Evolutionary conservation across 768 basidiomycete species (phyloP).

Genomic region (Amanita rubescens): DNA sequence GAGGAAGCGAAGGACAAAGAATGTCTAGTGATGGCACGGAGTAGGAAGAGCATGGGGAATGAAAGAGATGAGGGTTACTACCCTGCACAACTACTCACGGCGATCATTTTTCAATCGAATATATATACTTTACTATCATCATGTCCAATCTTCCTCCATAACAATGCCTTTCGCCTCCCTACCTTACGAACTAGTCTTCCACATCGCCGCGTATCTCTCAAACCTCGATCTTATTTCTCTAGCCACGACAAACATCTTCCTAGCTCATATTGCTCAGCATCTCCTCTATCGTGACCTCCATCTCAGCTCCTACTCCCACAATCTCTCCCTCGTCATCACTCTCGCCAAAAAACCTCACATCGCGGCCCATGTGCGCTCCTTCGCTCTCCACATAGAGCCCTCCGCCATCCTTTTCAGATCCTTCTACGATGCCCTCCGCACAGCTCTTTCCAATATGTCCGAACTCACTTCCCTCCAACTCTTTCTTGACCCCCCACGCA

Average conservation of each 20-base stretch:
- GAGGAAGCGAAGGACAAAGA: conserved; percentile 8
- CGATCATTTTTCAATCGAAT: conserved; percentile 23
- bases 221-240: conserved; percentile 40
- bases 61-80: conserved; percentile 10
- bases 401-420: conserved; percentile 31
- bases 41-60: conserved; percentile 10
- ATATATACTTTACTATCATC: conserved; percentile 14
- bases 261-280: conserved; percentile 48
- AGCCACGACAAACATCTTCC: conserved; percentile 31
- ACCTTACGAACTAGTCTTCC: conserved; percentile 58
- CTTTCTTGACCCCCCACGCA: conserved; percentile 41
- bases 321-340: conserved; percentile 43
- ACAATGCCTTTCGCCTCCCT: conserved; percentile 41
- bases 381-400: conserved; percentile 47
- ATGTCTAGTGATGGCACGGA: conserved; percentile 7
- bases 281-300: conserved; percentile 55
- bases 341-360: conserved; percentile 51
- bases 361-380: conserved; percentile 54
- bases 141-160: conserved; percentile 14
- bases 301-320: conserved; percentile 35
- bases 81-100: conserved; percentile 24
- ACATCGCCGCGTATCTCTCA: conserved; percentile 29
- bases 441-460: conserved; percentile 54
- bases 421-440: conserved; percentile 42
- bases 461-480: conserved; percentile 51